Evolutionary conservation across 345 rosid species (phyloP), one percentile per base, ranked within the genome.

Genomic region (Lumnitzera racemosa): DNA sequence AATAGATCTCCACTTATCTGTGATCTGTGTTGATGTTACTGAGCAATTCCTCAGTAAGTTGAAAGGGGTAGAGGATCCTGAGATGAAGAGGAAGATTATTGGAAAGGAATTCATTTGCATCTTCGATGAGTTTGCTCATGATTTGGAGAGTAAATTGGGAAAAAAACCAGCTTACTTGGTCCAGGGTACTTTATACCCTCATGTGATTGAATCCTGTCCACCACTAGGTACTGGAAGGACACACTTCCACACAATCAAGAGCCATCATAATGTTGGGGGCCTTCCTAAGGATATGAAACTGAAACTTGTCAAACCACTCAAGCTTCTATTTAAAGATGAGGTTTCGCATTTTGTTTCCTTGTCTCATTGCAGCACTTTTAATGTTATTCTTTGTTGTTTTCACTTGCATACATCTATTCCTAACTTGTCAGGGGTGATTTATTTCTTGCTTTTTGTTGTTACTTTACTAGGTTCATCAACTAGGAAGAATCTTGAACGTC

Each of bases 241-340:
- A 24, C 97, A 86, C 66, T 95, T 97, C 17, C 99, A 90, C 73
- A 90, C 97, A 31, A 95, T 95, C 59, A 95, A 90, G 78, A 95
- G 99, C 75, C 97, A 95, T 76, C 99, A 95, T 48, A 95, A 95
- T 70, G 99, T 95, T 5, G 99, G 99, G 67, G 97, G 99, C 5
- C 95, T 95, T 56, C 99, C 99, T 24, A 88, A 90, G 75, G 96
- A 90, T 72, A 95, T 95, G 99, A 90, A 86, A 61, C 47, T 90
- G 72, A 90, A 88, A 81, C 99, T 95, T 57, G 88, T 95, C 1
- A 97, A 95, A 78, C 99, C 99, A 24, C 95, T 90, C 31, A 90
- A 88, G 66, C 91, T 90, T 77, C 76, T 95, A 47, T 95, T 95
- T 71, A 95, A 95, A 67, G 99, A 95, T 14, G 99, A 95, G 99